Evolutionary conservation across 1,284 basidiomycete genomes (phyloP).

Genomic region (Pascua sp.): DNA sequence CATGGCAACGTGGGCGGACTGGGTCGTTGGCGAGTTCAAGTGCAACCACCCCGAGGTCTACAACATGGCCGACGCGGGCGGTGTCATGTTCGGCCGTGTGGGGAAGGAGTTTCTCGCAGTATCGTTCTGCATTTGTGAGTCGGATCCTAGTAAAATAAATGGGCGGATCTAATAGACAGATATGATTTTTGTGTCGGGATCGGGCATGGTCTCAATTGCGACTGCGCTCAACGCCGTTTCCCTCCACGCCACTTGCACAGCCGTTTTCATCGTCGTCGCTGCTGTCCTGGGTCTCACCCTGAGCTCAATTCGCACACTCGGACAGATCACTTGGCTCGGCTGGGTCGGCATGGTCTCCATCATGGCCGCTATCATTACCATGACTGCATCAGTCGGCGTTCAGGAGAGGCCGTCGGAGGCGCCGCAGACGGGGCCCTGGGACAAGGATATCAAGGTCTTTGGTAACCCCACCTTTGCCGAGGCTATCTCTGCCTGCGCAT

Average conservation of each 20-base stretch:
- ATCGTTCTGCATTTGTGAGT: constrained; percentile 1
- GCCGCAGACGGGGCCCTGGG: constrained; percentile 34
- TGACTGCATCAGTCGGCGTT: constrained; percentile 40
- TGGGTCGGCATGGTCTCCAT: constrained; percentile 36
- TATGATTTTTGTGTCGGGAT: constrained; percentile 7
- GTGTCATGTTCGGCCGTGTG: constrained; percentile 14
- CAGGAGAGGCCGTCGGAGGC: constrained; percentile 40
- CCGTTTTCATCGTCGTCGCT: constrained; percentile 30
- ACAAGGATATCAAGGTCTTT: constrained; percentile 31
- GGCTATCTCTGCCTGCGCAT: constrained; percentile 31
- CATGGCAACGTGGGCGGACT: constrained; percentile 30
- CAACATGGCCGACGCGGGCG: constrained; percentile 25
- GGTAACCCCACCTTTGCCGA: constrained; percentile 25
- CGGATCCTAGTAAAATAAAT: neutral
- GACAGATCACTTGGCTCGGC: constrained; percentile 33
- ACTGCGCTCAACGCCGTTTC: constrained; percentile 10
- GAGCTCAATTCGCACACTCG: constrained; percentile 32
- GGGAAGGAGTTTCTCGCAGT: constrained; percentile 24
- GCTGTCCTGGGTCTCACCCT: constrained; percentile 26
- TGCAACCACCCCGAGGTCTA: constrained; percentile 19
- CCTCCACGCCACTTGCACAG: constrained; percentile 34
- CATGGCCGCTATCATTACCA: constrained; percentile 32
- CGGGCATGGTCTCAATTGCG: constrained; percentile 2
- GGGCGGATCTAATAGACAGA: neutral
- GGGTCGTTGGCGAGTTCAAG: constrained; percentile 23